Evolutionary conservation across 2,329 filamentous ascomycete genomes (phyloP).

Genomic region (Cercospora zeina): DNA sequence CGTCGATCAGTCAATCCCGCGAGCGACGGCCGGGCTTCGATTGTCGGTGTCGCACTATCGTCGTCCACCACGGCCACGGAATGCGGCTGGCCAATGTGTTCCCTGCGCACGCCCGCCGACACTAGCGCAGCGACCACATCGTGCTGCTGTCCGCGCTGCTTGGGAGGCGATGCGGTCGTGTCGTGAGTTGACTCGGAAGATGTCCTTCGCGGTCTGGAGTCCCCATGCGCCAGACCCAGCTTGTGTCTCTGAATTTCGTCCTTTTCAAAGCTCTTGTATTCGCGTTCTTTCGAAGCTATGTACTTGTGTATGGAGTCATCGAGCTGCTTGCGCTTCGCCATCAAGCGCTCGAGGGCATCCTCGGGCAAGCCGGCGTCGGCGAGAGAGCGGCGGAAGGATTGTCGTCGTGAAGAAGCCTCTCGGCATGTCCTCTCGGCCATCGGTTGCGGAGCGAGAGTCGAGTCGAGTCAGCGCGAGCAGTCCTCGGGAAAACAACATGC

Average conservation of each 20-base stretch:
- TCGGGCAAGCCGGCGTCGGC: slow-evolving; percentile 33
- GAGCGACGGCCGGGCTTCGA: slow-evolving; percentile 23
- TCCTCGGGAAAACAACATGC: background rate
- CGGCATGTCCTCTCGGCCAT: slow-evolving; percentile 29
- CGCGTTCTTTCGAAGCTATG: slow-evolving; percentile 42
- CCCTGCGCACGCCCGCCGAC: slow-evolving; percentile 27
- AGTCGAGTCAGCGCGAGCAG: slow-evolving; percentile 2
- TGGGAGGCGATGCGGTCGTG: slow-evolving; percentile 17
- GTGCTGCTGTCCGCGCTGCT: slow-evolving; percentile 19
- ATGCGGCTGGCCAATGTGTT: slow-evolving; percentile 28
- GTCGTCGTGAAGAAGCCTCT: slow-evolving; percentile 26
- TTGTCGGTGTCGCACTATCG: slow-evolving; percentile 15
- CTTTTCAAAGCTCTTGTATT: slow-evolving; percentile 42
- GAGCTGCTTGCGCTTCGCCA: slow-evolving; percentile 41
- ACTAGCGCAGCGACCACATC: slow-evolving; percentile 32
- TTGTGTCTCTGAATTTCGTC: slow-evolving; percentile 34
- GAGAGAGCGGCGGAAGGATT: slow-evolving; percentile 27
- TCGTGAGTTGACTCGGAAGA: slow-evolving; percentile 23
- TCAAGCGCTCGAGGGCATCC: slow-evolving; percentile 39
- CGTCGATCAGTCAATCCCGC: slow-evolving; percentile 33
- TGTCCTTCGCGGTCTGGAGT: slow-evolving; percentile 17
- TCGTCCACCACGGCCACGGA: slow-evolving; percentile 27
- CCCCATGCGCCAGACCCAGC: slow-evolving; percentile 17
- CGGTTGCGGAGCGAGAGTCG: slow-evolving; percentile 13
- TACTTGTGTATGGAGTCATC: slow-evolving; percentile 44